Evolutionary conservation across 306 rosid species (phyloP), one percentile per base, ranked within the genome.

Genomic region (Calophaca sinica): DNA sequence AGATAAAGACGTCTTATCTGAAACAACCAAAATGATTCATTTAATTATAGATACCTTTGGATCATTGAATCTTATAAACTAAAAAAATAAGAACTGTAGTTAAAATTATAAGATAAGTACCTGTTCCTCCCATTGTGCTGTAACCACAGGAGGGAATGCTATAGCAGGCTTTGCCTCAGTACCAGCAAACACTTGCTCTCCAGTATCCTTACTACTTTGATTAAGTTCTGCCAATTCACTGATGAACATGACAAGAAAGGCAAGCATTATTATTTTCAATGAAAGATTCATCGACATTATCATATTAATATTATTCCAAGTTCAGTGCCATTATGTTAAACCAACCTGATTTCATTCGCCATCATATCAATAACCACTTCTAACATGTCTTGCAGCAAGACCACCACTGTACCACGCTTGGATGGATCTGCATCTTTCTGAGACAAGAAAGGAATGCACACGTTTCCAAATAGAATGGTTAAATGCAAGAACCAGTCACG

Each of bases 291-390:
- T 36, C 45, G 49, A 11, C 6, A 74, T 63, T 42, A 63, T 64
- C 42, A 74, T 61, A 58, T 14, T 54, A 62, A 53, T 67, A 58
- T 67, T 3, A 63, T 72, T 70, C 58, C 68, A 64, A 72, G 82
- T 62, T 57, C 65, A 59, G 64, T 35, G 41, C 10, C 8, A 71
- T 35, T 28, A 44, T 73, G 73, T 55, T 81, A 79, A 75, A 84
- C 87, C 59, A 45, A 91, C 99, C 96, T 88, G 75, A 84, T 83
- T 84, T 94, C 97, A 61, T 90, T 87, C 80, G 87, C 96, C 96
- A 92, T 89, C 96, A 94, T 90, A 82, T 94, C 99, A 59, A 92
- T 92, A 62, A 94, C 96, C 82, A 94, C 99, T 87, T 94, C 99
- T 73, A 92, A 67, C 96, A 94, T 94, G 82, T 94, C 97, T 80